These are phyloP conservation scores for Penicillium sp. DNA, from an alignment of 2,329 filamentous ascomycete species.

Conservation along the genomic window DNA sequence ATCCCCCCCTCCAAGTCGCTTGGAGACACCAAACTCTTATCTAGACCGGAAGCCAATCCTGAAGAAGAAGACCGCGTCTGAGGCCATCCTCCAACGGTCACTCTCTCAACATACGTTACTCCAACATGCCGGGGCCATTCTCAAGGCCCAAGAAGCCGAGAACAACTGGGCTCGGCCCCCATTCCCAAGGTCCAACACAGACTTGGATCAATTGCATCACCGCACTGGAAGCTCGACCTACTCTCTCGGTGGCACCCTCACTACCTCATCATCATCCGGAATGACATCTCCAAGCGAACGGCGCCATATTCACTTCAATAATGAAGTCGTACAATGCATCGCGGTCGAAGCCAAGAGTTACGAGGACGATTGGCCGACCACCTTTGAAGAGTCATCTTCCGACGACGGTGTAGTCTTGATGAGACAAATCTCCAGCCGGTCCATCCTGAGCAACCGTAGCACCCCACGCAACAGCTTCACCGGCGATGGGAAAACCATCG, in stretches of 20 bases:
- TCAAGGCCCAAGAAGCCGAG: conserved; percentile 74
- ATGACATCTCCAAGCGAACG: conserved; percentile 62
- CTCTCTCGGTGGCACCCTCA: conserved; percentile 57
- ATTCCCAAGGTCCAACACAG: conserved; percentile 64
- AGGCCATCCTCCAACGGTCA: conserved; percentile 88
- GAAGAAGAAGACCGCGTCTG: conserved; percentile 95
- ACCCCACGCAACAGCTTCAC: conserved; percentile 56
- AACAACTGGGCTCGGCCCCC: conserved; percentile 52
- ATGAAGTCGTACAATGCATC: conserved; percentile 93
- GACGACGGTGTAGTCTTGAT: conserved; percentile 81
- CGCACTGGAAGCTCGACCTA: conserved; percentile 55
- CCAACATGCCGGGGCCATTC: conserved; percentile 81
- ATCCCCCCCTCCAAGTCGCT: conserved; percentile 52
- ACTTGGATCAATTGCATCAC: conserved; percentile 63
- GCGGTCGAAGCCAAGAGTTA: conserved; percentile 84
- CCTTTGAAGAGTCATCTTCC: conserved; percentile 59
- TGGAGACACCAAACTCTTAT: conserved; percentile 66
- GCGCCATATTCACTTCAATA: conserved; percentile 93
- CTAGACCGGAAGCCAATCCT: conserved; percentile 82
- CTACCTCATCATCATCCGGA: conserved; percentile 69
- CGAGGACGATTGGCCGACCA: conserved; percentile 42
- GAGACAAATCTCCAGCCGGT: conserved; percentile 59
- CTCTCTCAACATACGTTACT: conserved; percentile 83
- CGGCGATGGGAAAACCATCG: conserved; percentile 77
- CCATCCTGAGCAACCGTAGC: conserved; percentile 52